Conservation (phyloP, 1,139 yeast genomes). For the Lodderomyces beijingensis region DNA sequence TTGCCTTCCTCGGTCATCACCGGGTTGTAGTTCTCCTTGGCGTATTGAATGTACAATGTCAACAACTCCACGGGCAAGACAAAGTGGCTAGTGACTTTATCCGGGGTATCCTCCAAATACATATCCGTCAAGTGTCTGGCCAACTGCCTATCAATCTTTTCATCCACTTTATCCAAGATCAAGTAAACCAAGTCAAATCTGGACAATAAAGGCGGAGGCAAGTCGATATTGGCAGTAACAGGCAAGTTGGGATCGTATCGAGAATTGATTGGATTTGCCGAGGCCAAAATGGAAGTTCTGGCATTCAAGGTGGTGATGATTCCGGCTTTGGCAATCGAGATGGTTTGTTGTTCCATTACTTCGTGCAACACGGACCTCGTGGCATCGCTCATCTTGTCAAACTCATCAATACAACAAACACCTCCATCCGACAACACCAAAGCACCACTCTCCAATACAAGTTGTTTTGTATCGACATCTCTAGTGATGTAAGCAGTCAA, state of each 20-base stretch:
- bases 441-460: constrained; percentile 95
- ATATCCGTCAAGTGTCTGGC: constrained; percentile 88
- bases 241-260: constrained; percentile 90
- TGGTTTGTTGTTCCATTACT: constrained; percentile 99
- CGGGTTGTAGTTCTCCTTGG: constrained; percentile 79
- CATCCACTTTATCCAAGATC: constrained; percentile 89
- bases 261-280: constrained; percentile 97
- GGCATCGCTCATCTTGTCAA: constrained; percentile 93
- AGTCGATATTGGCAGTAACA: constrained; percentile 89
- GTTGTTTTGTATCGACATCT: constrained; percentile 88
- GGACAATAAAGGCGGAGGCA: constrained; percentile 93
- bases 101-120: constrained; percentile 87
- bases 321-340: constrained; percentile 97
- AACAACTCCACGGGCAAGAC: constrained; percentile 82
- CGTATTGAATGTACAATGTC: constrained; percentile 86
- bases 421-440: constrained; percentile 97
- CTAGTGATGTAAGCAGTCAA: constrained; percentile 94
- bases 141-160: constrained; percentile 73
- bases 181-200: constrained; percentile 92
- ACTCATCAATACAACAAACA: constrained; percentile 97
- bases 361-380: constrained; percentile 95
- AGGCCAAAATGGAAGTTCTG: constrained; percentile 89
- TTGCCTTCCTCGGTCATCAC: constrained; percentile 76
- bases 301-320: constrained; percentile 96
- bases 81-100: constrained; percentile 60